phyloP scores from a whole-genome alignment of 1,284 basidiomycete species.

The Ceratobasidium sp. region DNA sequence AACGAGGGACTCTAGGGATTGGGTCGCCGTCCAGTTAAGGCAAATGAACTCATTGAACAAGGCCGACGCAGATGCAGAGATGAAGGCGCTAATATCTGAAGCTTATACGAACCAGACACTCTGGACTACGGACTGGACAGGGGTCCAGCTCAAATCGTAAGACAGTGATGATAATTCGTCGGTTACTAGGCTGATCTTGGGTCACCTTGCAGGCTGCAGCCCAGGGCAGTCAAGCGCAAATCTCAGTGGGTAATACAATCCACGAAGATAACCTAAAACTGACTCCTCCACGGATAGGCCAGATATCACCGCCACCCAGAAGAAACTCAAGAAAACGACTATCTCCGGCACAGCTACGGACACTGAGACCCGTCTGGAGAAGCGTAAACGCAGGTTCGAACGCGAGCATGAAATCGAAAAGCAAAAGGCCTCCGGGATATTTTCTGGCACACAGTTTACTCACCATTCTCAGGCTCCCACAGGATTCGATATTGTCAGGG shows the following conservation, averaged over 20 bases:
- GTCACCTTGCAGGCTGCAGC: conserved; percentile 64
- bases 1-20: conserved; percentile 66
- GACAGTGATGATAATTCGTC: conserved; percentile 46
- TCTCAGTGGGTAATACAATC: conserved; percentile 57
- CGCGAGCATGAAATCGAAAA: conserved; percentile 84
- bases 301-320: conserved; percentile 56
- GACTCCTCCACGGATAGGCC: conserved; percentile 24
- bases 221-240: conserved; percentile 76
- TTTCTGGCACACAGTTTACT: conserved; percentile 40
- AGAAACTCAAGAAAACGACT: conserved; percentile 75
- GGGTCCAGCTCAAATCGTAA: conserved; percentile 82
- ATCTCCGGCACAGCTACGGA: conserved; percentile 60
- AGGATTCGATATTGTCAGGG: conserved; percentile 43
- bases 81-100: conserved; percentile 87
- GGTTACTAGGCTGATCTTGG: conserved; percentile 50
- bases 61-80: conserved; percentile 78
- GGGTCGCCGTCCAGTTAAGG: conserved; percentile 83
- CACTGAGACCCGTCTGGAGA: conserved; percentile 66
- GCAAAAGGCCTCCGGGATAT: conserved; percentile 60
- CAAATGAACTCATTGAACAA: conserved; percentile 82
- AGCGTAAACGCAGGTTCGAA: conserved; percentile 79
- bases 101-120: conserved; percentile 80
- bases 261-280: not conserved
- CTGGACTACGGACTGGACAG: conserved; percentile 89
- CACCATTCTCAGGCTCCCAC: conserved; percentile 43